These are phyloP conservation scores for Noccaea bulbosa DNA, from an alignment of 345 rosid genomes.

Conservation along the genomic window DNA sequence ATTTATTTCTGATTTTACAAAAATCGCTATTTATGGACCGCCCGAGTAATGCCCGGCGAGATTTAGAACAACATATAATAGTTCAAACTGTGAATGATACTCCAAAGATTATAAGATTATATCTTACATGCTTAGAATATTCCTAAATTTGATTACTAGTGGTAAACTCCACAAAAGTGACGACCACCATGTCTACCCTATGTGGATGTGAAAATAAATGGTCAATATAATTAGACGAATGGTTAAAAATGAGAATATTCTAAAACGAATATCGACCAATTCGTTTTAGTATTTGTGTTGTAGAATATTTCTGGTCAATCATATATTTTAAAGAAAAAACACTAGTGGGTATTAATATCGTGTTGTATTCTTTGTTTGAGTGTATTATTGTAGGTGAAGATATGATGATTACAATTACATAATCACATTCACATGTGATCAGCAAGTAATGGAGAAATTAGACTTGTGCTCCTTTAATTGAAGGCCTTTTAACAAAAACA, in stretches of 20 bases:
- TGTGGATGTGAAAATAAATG: not conserved
- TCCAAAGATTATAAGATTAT: too few relatives aligned
- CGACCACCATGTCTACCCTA: too few relatives aligned
- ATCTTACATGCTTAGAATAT: too few relatives aligned
- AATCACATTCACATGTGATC: not conserved
- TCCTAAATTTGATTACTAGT: too few relatives aligned
- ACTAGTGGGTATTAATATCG: not conserved
- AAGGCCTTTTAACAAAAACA: too few relatives aligned
- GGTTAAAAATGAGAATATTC: conserved; percentile 4
- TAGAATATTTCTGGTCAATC: not conserved
- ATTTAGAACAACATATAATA: too few relatives aligned
- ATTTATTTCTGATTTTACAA: too few relatives aligned
- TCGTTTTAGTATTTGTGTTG: not conserved
- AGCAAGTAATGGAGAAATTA: not conserved
- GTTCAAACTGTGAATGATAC: too few relatives aligned
- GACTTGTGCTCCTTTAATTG: not conserved
- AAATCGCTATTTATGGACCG: too few relatives aligned
- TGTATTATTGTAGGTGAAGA: not conserved
- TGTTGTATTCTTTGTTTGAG: not conserved
- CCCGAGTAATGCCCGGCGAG: too few relatives aligned
- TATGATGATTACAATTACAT: not conserved
- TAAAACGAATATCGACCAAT: conserved; percentile 8
- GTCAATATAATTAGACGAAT: not conserved
- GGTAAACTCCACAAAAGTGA: too few relatives aligned
- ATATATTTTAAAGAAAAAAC: not conserved